These are phyloP conservation scores for Polychytrium aggregatum DNA, from an alignment of 192 early-diverging fungal genomes.

Conservation along the genomic window DNA sequence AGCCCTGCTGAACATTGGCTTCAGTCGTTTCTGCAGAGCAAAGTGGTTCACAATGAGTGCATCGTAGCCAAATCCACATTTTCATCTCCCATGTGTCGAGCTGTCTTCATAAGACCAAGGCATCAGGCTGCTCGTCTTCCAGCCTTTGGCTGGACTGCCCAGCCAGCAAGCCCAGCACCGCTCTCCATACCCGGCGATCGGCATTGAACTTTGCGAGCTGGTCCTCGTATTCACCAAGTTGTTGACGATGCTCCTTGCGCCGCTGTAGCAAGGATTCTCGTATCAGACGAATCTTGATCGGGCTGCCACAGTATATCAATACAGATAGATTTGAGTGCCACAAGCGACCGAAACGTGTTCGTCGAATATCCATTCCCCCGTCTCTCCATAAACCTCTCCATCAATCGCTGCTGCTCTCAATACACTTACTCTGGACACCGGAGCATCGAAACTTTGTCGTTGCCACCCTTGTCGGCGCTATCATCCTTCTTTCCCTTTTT, in stretches of 20 bases:
- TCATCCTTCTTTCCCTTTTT: conserved; percentile 19
- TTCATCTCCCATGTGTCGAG: too few relatives aligned
- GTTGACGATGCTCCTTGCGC: conserved; percentile 15
- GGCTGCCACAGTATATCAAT: conserved; percentile 9
- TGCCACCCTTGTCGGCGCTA: conserved; percentile 14
- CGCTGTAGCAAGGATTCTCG: conserved; percentile 27
- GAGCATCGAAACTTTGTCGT: too few relatives aligned
- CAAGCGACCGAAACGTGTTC: conserved; percentile 12
- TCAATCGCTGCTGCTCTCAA: background rate
- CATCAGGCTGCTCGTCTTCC: too few relatives aligned
- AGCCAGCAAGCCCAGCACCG: too few relatives aligned
- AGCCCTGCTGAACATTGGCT: too few relatives aligned
- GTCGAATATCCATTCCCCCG: conserved; percentile 18
- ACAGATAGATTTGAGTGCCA: background rate
- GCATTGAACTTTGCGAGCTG: conserved; percentile 13
- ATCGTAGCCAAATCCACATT: too few relatives aligned
- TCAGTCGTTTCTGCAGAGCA: too few relatives aligned
- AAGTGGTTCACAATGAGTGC: too few relatives aligned
- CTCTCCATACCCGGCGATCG: conserved; percentile 6
- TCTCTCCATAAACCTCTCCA: conserved; percentile 21
- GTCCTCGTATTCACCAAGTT: conserved; percentile 12
- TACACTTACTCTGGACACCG: too few relatives aligned
- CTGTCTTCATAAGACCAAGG: too few relatives aligned
- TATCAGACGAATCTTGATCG: conserved; percentile 20
- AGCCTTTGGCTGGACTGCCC: too few relatives aligned